Evolutionary conservation across 306 rosid genomes (phyloP).

Genomic region (Carpinus viminea): DNA sequence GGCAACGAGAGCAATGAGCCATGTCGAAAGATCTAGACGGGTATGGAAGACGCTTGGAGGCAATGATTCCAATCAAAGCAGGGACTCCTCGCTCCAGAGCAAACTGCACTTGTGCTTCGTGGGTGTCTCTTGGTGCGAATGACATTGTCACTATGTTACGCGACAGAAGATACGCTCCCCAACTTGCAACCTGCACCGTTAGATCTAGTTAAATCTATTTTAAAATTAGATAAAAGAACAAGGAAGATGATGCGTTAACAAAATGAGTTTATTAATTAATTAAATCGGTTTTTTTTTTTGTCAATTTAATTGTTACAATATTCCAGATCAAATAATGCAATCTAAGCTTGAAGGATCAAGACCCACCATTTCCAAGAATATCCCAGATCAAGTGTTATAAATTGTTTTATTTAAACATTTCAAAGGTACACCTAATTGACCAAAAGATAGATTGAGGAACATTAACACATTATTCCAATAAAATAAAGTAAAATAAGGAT

Average conservation of each 20-base stretch:
- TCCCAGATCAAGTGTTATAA: too few relatives aligned
- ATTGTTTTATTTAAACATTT: too few relatives aligned
- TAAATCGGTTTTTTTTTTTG: too few relatives aligned
- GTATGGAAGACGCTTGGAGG: conserved; percentile 72
- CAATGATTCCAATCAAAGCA: conserved; percentile 65
- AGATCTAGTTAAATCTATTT: too few relatives aligned
- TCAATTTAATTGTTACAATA: not conserved
- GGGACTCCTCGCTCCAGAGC: conserved; percentile 85
- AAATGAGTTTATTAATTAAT: not conserved
- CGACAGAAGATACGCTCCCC: conserved; percentile 76
- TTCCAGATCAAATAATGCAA: not conserved
- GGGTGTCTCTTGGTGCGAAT: conserved; percentile 77
- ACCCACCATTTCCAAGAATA: not conserved
- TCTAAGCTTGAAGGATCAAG: not conserved
- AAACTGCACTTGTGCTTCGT: conserved; percentile 78
- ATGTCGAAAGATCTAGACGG: conserved; percentile 79
- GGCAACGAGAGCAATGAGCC: conserved; percentile 90
- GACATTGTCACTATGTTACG: conserved; percentile 60
- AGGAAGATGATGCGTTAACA: not conserved
- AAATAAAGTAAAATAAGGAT: too few relatives aligned
- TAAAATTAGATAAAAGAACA: not conserved
- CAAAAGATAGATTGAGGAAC: too few relatives aligned
- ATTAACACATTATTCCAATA: too few relatives aligned
- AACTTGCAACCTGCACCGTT: conserved; percentile 68
- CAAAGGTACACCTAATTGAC: too few relatives aligned